Evolutionary conservation across 2,329 filamentous ascomycete species (phyloP).

Genomic region (Colletotrichum sp.): DNA sequence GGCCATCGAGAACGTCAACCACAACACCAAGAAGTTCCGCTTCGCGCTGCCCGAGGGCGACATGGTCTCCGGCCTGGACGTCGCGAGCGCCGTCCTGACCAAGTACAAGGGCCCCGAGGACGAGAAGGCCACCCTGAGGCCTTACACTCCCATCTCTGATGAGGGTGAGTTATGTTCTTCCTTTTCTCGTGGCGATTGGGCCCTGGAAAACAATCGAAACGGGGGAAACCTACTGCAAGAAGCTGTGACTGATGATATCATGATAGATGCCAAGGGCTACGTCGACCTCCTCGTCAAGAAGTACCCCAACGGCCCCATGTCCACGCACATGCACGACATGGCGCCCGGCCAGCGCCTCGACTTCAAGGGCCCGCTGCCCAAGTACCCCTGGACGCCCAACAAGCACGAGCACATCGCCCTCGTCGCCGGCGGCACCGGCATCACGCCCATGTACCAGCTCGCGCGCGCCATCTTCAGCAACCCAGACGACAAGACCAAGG

Average conservation of each 20-base stretch:
- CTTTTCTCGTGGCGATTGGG: background rate
- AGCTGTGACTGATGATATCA: background rate
- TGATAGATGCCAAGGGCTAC: constrained; percentile 73
- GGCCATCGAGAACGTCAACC: constrained; percentile 80
- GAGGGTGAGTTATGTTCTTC: constrained; percentile 62
- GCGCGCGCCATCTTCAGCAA: constrained; percentile 92
- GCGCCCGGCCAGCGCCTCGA: constrained; percentile 81
- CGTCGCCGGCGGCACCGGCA: constrained; percentile 94
- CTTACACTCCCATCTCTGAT: constrained; percentile 91
- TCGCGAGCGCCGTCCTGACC: constrained; percentile 89
- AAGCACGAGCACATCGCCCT: constrained; percentile 90
- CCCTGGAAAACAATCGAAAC: background rate
- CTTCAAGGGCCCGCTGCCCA: constrained; percentile 94
- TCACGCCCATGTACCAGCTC: constrained; percentile 98
- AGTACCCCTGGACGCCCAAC: constrained; percentile 89
- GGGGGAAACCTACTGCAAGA: background rate
- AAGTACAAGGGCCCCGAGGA: constrained; percentile 87
- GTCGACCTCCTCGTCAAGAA: constrained; percentile 91
- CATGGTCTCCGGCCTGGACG: constrained; percentile 79
- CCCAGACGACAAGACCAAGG: constrained; percentile 95
- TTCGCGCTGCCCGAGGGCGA: constrained; percentile 88
- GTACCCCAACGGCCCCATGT: constrained; percentile 93
- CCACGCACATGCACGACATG: constrained; percentile 84
- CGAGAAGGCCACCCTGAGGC: constrained; percentile 86
- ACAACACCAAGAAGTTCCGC: constrained; percentile 92